These are phyloP conservation scores for Penicillium arizonense DNA, from an alignment of 495 filamentous ascomycete species.

Conservation along the genomic window DNA sequence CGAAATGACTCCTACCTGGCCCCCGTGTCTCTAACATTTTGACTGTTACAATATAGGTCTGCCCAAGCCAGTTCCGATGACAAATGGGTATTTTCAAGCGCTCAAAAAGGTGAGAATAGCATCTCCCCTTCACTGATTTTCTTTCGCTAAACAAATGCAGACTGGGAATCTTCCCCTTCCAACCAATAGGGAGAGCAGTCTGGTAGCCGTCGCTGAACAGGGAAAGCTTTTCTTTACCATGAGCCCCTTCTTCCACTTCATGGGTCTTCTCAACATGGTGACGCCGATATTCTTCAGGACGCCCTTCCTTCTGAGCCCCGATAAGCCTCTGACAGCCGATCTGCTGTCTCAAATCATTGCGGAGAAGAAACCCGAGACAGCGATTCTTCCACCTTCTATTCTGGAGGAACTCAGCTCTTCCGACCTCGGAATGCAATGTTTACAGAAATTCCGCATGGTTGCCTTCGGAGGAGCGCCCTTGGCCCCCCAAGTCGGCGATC, in stretches of 20 bases:
- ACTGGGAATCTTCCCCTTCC: slow-evolving; percentile 24
- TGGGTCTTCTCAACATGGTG: background rate
- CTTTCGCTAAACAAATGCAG: background rate
- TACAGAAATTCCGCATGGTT: background rate
- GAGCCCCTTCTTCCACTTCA: slow-evolving; percentile 1
- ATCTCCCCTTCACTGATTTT: background rate
- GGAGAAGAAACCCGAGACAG: background rate
- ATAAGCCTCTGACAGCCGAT: background rate
- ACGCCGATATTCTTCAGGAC: background rate
- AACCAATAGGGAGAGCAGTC: background rate
- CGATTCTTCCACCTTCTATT: background rate
- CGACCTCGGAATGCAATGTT: background rate
- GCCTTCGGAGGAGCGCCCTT: slow-evolving; percentile 1
- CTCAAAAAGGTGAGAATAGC: slow-evolving; percentile 23
- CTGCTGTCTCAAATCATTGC: background rate
- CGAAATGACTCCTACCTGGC: background rate
- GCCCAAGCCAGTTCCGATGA: slow-evolving; percentile 49
- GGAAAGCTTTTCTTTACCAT: slow-evolving; percentile 52
- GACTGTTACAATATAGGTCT: slow-evolving; percentile 1
- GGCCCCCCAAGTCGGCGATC: background rate
- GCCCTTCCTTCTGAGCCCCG: background rate
- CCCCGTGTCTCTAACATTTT: background rate
- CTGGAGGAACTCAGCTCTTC: background rate
- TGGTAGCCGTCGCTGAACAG: slow-evolving; percentile 26
- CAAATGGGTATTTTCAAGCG: slow-evolving; percentile 44